Base-by-base conservation (phyloP, 2,329 filamentous ascomycete species). In the Fusarium domesticum region DNA sequence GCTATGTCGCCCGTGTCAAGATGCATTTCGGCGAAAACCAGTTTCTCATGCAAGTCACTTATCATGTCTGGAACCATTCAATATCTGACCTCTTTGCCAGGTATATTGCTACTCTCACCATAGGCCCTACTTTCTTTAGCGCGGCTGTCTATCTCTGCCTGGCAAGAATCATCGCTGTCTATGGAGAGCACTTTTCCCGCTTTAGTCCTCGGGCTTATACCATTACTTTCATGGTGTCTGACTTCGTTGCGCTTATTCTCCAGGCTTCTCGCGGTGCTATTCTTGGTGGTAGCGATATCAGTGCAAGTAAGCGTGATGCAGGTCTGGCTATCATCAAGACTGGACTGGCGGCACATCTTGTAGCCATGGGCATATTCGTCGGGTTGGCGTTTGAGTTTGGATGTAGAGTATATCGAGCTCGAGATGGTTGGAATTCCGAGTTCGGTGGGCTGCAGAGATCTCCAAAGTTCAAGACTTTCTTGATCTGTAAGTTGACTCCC, bases 141-240 rank as follows among this genome's bases (percentile, higher is more conserved):
- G 82, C 79, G 1, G 77, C 73, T 3, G 76, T 85, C 43, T 86
- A 85, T 58, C 67, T 85, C 38, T 80, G 76, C 45, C 66, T 85
- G 30, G 61, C 70, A 14, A 64, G 67, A 35, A 71, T 76, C 47
- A 71, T 76, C 18, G 60, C 63, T 43, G 68, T 66, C 4, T 75
- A 71, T 46, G 72, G 71, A 0, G 59, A 66, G 2, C 63, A 70
- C 3, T 44, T 63, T 1, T 64, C 62, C n/a, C 58, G 59, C n/a
- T 56, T 68, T 43, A 47, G 46, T 7, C 65, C 67, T 2, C 48
- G 50, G 1, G 53, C 62, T 6, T 62, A 63, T 43, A 63, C 65
- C 45, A 64, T 60, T 47, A 54, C 63, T 33, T 70, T 71, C 59
- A 74, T 75, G 60, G 68, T 71, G 32, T 72, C 69, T 59, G 76